These are phyloP conservation scores for Sporothrix schenckii DNA, from an alignment of 2,329 filamentous ascomycete genomes.

Conservation along the genomic window DNA sequence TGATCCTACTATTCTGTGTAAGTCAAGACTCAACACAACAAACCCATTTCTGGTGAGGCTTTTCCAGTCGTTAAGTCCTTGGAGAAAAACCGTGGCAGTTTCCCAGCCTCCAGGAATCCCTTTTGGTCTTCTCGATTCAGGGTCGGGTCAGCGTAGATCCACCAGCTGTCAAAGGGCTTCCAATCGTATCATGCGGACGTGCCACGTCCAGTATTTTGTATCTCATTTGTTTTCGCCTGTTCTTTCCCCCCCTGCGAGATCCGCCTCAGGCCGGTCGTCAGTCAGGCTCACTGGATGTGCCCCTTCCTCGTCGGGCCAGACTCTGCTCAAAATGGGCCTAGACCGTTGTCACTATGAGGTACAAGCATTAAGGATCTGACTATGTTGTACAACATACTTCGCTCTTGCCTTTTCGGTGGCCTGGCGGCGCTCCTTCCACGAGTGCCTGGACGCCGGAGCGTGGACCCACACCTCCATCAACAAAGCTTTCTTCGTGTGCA, in stretches of 20 bases:
- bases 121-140: not conserved
- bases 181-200: not conserved
- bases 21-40: not conserved
- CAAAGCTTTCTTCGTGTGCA: conserved; percentile 7
- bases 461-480: conserved; percentile 25
- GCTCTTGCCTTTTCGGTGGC: conserved; percentile 1
- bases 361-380: not conserved
- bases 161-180: not conserved
- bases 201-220: not conserved
- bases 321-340: not conserved
- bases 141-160: not conserved
- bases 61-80: not conserved
- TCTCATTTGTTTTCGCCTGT: not conserved
- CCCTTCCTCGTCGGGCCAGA: conserved; percentile 2
- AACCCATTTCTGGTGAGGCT: not conserved
- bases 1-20: conserved; percentile 23
- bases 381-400: not conserved
- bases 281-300: not conserved
- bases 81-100: not conserved
- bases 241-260: conserved; percentile 10
- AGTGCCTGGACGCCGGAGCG: conserved; percentile 22
- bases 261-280: not conserved
- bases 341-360: not conserved
- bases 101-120: conserved; percentile 12
- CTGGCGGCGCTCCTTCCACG: not conserved